Percentiles rank a stretch among this genome's conserved stretches.
Evolutionary conservation across 2,329 filamentous ascomycete genomes (phyloP).

Genomic region (Talaromyces sp.): DNA sequence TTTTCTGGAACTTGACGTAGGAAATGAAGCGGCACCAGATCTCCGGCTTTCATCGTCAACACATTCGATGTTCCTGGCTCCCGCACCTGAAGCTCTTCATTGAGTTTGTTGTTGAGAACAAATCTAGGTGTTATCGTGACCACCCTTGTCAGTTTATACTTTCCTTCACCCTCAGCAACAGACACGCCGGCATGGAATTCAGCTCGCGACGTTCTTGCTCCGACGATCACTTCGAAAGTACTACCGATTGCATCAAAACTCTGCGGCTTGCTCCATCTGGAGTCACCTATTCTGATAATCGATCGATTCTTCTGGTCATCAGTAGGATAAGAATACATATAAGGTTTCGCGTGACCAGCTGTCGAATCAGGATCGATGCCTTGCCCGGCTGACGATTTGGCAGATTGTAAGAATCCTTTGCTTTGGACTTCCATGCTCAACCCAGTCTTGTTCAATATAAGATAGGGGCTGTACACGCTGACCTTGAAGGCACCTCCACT

Average conservation of each 20-base stretch:
- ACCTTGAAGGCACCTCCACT: slow-evolving; percentile 96
- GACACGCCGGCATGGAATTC: slow-evolving; percentile 92
- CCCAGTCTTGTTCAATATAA: slow-evolving; percentile 92
- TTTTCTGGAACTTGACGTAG: slow-evolving; percentile 78
- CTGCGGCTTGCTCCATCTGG: slow-evolving; percentile 94
- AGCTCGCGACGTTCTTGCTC: slow-evolving; percentile 64
- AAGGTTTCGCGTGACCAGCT: slow-evolving; percentile 67
- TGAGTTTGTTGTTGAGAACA: slow-evolving; percentile 87
- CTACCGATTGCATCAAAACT: slow-evolving; percentile 98
- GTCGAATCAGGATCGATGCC: slow-evolving; percentile 57
- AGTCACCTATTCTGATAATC: slow-evolving; percentile 80
- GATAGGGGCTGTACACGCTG: slow-evolving; percentile 90
- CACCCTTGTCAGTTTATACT: slow-evolving; percentile 96
- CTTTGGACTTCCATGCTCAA: slow-evolving; percentile 82
- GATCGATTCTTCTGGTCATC: slow-evolving; percentile 91
- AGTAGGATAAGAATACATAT: slow-evolving; percentile 92
- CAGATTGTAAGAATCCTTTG: slow-evolving; percentile 81
- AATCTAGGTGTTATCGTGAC: slow-evolving; percentile 91
- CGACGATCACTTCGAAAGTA: slow-evolving; percentile 79
- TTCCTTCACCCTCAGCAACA: slow-evolving; percentile 86
- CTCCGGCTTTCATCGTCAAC: slow-evolving; percentile 71
- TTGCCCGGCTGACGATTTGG: slow-evolving; percentile 80
- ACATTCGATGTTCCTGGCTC: slow-evolving; percentile 89
- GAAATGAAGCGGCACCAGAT: slow-evolving; percentile 83
- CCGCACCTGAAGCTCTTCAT: slow-evolving; percentile 81